Evolutionary conservation across 768 basidiomycete genomes (phyloP), one percentile per base, ranked within the genome.

Genomic region (Podaxis sp.): DNA sequence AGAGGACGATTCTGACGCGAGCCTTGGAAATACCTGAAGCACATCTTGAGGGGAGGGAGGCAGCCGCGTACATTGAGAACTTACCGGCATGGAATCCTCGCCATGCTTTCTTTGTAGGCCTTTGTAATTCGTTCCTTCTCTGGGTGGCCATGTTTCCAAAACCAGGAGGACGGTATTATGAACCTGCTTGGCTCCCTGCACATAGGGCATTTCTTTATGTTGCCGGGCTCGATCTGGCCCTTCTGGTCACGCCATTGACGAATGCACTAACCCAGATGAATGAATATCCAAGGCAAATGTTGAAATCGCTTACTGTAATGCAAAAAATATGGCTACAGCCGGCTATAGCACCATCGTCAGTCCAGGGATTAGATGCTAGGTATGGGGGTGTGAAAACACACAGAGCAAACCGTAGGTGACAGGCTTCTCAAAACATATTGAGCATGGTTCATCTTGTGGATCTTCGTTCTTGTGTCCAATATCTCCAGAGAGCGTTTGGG

Each of bases 291-390:
- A 52, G 9, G 19, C 1, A 28, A 40, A 15, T 42, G 58, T 49
- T 11, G 56, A 52, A 8, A 22, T 36, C 52, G 74, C 81, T 63
- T 70, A 92, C 91, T 63, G 82, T 72, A 40, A 89, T 78, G 71
- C 92, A 94, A 72, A 92, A 93, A 53, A 91, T 76, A 72, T 94
- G 92, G 64, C 82, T 87, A 70, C 92, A 94, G 36, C 85, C 87
- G 22, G 73, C 90, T 92, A 64, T 11, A 55, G 19, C 38, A 26
- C 52, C 28, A 55, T 11, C 22, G 64, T 44, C 44, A 57, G 40
- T 53, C 9, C 2, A 56, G 38, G 39, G 39, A 55, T n/a, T n/a
- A 2, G 9, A 40, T 22, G 19, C 52, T 40, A 24, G 19, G 40
- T 26, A 59, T 28, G 53, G 9, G 33, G 33, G 33, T 33, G 33